Base-by-base conservation (phyloP, 208 protist species). In the Herpetomonas tarakana region DNA sequence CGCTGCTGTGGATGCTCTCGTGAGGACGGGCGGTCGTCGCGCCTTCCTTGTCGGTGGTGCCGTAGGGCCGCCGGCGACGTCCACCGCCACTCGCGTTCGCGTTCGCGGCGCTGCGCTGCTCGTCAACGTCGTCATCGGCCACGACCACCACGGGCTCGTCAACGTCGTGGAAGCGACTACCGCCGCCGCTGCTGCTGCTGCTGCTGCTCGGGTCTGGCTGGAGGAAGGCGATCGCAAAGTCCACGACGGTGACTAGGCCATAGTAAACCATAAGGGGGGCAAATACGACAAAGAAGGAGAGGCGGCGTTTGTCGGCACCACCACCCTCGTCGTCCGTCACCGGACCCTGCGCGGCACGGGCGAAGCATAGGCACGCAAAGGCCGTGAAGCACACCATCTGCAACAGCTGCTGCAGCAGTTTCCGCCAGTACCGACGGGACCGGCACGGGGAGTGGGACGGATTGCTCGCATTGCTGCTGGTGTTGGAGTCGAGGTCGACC, bases 271-370 rank as follows among this genome's bases (percentile, higher is more conserved):
- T 68, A 30, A 88, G 76, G 3, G 81, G 81, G 2, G 76, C n/a
- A 35, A 84, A 77, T 29, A 88, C 39, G 12, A 74, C 31, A 76
- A 76, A 88, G 58, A 84, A 88, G 56, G 76, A 81, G 50, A 81
- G 21, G 58, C 19, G 16, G 56, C 22, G 2, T 14, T 44, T 3
- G 1, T 19, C 41, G 16, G 24, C 16, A 11, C 0, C 12, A 1
- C 16, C 7, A n/a, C 18, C 6, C 18, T 24, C 38, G 24, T 12
- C 44, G 18, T 31, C 28, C 16, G 45, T 3, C 46, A 45, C 38
- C 62, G 58, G 22, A 51, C 2, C 49, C 29, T 68, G 56, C 44
- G 46, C 7, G 0, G 69, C 71, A 16, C 77, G 76, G 2, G 52
- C 39, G 26, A 88, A 57, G 11, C 53, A 68, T 14, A 88, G 45